Evolutionary conservation across 495 filamentous ascomycete species (phyloP).

Genomic region (Schizothecium vesticola): DNA sequence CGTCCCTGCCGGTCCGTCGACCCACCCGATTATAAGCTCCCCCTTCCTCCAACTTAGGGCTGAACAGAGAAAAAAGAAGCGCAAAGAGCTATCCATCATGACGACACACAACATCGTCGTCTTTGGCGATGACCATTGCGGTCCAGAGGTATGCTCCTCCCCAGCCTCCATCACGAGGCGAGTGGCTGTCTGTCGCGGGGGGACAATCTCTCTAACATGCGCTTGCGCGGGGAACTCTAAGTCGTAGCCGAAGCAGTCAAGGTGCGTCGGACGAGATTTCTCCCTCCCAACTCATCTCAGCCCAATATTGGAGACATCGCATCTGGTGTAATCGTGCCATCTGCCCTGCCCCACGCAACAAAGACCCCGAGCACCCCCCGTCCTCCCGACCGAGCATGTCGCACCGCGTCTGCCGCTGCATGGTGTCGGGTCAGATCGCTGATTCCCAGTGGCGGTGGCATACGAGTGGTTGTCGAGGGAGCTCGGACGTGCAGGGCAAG

Average conservation of each 20-base stretch:
- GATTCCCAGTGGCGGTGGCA: background rate
- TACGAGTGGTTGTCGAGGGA: background rate
- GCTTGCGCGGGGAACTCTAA: conserved; percentile 17
- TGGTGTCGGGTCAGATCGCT: background rate
- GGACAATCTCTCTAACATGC: background rate
- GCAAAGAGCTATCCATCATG: conserved; percentile 31
- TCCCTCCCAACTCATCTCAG: background rate
- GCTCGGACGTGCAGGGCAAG: background rate
- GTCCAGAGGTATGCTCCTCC: conserved; percentile 69
- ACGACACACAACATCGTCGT: conserved; percentile 56
- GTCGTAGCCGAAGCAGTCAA: conserved; percentile 72
- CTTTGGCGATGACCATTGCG: conserved; percentile 86
- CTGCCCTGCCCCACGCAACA: background rate
- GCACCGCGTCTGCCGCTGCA: background rate
- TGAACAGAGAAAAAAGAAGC: background rate
- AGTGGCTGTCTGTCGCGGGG: background rate
- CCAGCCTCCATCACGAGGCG: too few species aligned
- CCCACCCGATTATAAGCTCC: background rate
- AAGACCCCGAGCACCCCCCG: background rate
- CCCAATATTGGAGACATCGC: background rate
- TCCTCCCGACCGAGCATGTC: background rate
- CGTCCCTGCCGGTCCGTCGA: background rate
- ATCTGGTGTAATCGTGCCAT: background rate
- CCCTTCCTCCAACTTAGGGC: background rate
- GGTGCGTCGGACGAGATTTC: conserved; percentile 42